phyloP scores from a whole-genome alignment of 2,329 filamentous ascomycete genomes.

The Claviceps quebecensis region DNA sequence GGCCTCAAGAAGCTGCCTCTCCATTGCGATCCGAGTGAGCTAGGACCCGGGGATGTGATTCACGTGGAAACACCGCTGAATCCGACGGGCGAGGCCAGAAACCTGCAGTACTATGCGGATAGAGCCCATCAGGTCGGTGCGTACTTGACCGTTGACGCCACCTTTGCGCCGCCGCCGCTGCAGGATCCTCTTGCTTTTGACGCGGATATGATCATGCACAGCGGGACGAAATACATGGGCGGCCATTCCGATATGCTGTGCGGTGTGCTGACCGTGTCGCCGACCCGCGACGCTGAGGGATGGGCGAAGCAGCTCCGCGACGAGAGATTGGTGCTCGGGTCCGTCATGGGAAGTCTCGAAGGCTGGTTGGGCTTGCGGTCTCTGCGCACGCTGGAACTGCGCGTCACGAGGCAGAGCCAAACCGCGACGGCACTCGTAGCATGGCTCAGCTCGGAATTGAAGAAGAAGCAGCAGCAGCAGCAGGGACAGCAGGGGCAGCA shows the following conservation, averaged over 20 bases:
- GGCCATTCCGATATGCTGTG: constrained; percentile 91
- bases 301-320: constrained; percentile 47
- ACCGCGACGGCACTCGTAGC: constrained; percentile 55
- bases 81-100: constrained; percentile 67
- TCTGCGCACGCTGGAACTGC: constrained; percentile 70
- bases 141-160: constrained; percentile 72
- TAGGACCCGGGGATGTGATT: constrained; percentile 68
- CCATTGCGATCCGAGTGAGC: constrained; percentile 48
- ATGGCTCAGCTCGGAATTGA: constrained; percentile 49
- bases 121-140: constrained; percentile 61
- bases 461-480: constrained; percentile 10
- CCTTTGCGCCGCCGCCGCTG: constrained; percentile 81
- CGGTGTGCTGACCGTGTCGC: constrained; percentile 60
- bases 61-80: constrained; percentile 92
- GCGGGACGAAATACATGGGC: constrained; percentile 89
- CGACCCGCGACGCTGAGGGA: constrained; percentile 20
- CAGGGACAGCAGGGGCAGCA: neutral
- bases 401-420: constrained; percentile 62
- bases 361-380: constrained; percentile 84
- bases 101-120: constrained; percentile 57
- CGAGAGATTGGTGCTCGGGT: constrained; percentile 67
- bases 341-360: constrained; percentile 79
- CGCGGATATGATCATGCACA: constrained; percentile 82
- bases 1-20: constrained; percentile 61
- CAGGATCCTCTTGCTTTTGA: constrained; percentile 73